Evolutionary conservation across 371 early-diverging fungal species (phyloP).

Genomic region (Mucor ambiguus): DNA sequence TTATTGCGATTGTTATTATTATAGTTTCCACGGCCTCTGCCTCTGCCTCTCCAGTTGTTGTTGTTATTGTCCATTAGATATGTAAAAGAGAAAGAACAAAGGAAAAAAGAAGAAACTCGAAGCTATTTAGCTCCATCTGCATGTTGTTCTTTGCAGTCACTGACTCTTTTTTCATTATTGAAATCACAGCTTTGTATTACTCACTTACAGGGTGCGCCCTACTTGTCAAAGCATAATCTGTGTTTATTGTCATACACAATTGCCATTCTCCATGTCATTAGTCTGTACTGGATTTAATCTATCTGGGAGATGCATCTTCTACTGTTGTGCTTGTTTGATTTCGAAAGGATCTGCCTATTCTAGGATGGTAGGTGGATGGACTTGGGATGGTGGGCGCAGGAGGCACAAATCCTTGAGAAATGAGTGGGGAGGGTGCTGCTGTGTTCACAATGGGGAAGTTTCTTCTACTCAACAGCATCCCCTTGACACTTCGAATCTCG

Average conservation of each 20-base stretch:
- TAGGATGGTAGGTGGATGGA: slow-evolving; percentile 15
- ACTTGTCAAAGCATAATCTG: no score
- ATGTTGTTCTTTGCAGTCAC: slow-evolving; percentile 4
- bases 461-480: slow-evolving; percentile 28
- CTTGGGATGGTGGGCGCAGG: neutral
- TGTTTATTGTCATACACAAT: neutral
- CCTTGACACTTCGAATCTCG: slow-evolving; percentile 35
- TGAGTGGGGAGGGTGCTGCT: neutral
- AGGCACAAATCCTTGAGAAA: neutral
- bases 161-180: neutral
- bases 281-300: neutral
- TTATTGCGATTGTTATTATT: slow-evolving; percentile 28
- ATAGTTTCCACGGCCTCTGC: slow-evolving; percentile 22
- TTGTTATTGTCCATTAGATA: slow-evolving; percentile 8
- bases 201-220: no score
- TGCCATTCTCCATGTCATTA: neutral
- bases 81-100: neutral
- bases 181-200: neutral
- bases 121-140: neutral
- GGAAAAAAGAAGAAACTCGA: neutral
- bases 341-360: slow-evolving; percentile 6
- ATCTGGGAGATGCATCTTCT: neutral
- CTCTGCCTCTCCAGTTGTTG: slow-evolving; percentile 25
- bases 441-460: slow-evolving; percentile 27
- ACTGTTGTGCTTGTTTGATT: neutral